Base-by-base conservation (phyloP, 164 flowering plant genomes). In the Tetracentron sinense region DNA sequence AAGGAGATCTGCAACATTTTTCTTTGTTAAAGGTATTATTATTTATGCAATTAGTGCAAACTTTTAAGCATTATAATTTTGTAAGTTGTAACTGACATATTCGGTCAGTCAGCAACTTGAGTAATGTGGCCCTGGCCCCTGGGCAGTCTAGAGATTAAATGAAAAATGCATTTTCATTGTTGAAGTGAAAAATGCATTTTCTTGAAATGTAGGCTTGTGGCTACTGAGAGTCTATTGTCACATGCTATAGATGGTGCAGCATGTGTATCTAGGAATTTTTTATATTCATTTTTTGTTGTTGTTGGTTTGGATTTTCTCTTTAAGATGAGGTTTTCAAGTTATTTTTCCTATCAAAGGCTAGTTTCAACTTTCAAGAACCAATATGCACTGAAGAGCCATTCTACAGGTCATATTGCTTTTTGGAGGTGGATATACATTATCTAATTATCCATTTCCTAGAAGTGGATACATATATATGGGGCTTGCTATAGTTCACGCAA, bases 1-100 rank as follows among this genome's bases (percentile, higher is more conserved):
- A 1, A 96, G 99, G 26, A 75, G 84, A 11, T 63, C 81, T 61
- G 86, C 95, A 30, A 97, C 99, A 51, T 94, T 94, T 72, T 89
- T 79, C 50, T 44, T 86, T 64, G 89, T 83, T 17, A 89, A 85
- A 86, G 97, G 98, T 93, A 81, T 23, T 11, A 17, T 53, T 58
- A 28, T 38, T 38, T 38, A n/a, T n/a, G n/a, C 14, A 16, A 38
- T 8, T 4, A 38, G 44, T 4, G 14, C 14, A 16, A 16, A 38
- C 5, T 38, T 38, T 10, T 1, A 38, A 10, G 15, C 14, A 38
- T 38, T 8, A 10, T 38, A 38, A 38, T 10, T n/a, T 38, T 38
- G n/a, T n/a, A n/a, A n/a, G n/a, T n/a, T 38, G 14, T 38, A 10
- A 16, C 14, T 4, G 44, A 38, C 8, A 38, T 38, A 38, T 38